These are phyloP conservation scores for Diaporthe nobilis DNA, from an alignment of 2,329 filamentous ascomycete genomes.

Conservation along the genomic window DNA sequence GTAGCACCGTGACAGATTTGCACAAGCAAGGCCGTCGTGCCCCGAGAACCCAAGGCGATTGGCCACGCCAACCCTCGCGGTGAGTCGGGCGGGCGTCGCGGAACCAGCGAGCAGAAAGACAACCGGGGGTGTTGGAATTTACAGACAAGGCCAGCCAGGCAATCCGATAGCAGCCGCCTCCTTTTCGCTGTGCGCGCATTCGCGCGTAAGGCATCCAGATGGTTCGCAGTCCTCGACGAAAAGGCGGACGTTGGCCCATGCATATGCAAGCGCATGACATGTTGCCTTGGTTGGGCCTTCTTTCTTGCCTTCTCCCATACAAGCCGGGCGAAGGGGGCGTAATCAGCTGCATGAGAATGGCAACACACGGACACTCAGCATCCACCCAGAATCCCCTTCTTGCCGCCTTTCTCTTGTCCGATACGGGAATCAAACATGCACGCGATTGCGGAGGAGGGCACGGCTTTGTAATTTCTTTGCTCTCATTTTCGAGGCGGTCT, in stretches of 20 bases:
- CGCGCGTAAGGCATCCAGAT: constrained; percentile 16
- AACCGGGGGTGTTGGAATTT: neutral
- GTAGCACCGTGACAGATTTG: constrained; percentile 1
- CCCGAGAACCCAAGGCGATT: constrained; percentile 7
- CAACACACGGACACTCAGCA: neutral
- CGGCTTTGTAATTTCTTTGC: neutral
- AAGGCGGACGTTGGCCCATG: constrained; percentile 10
- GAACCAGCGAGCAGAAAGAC: neutral
- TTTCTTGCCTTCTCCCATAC: neutral
- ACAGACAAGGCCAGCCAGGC: neutral
- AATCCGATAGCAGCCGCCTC: neutral
- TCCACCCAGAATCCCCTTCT: neutral
- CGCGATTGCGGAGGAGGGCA: neutral
- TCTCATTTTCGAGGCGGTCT: constrained; percentile 5
- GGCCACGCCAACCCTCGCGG: neutral
- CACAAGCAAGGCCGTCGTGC: constrained; percentile 22
- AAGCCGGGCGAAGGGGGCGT: constrained; percentile 8
- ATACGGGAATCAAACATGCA: neutral
- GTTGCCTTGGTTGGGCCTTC: neutral
- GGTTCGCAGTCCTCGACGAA: constrained; percentile 10
- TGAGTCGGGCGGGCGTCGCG: neutral
- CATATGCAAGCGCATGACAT: constrained; percentile 3
- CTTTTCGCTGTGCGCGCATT: neutral
- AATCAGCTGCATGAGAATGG: constrained; percentile 5
- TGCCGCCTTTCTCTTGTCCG: neutral